A percentile compares a stretch with the other conserved stretches of the same genome.
These are phyloP conservation scores for Cryphonectria carpinicola DNA, from an alignment of 2,329 filamentous ascomycete genomes.

Conservation along the genomic window DNA sequence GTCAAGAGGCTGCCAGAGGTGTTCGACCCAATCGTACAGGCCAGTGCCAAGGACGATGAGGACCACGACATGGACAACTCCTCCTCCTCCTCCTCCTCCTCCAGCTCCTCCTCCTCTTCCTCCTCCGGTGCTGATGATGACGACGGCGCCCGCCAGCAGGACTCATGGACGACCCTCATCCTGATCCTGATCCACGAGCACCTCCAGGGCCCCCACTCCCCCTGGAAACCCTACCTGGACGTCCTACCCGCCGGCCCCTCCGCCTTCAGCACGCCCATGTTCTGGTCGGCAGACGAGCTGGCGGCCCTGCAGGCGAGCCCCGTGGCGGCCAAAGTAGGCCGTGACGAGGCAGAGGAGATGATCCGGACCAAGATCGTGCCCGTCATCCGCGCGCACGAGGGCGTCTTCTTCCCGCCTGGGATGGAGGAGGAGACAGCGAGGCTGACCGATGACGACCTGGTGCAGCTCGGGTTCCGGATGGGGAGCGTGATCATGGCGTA, in stretches of 20 bases:
- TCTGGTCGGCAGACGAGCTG: conserved; percentile 76
- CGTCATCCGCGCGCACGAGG: conserved; percentile 49
- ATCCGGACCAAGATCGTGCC: conserved; percentile 63
- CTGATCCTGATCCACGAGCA: conserved; percentile 81
- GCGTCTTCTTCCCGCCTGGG: conserved; percentile 49
- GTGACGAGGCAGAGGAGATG: conserved; percentile 68
- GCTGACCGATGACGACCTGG: conserved; percentile 49
- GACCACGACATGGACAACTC: conserved; percentile 38
- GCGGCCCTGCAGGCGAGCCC: conserved; percentile 75
- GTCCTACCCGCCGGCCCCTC: conserved; percentile 61
- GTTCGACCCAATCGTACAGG: conserved; percentile 42
- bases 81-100: conserved; percentile 40
- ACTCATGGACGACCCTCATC: conserved; percentile 66
- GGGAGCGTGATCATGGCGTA: conserved; percentile 92
- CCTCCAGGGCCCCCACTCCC: conserved; percentile 60
- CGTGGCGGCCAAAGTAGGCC: conserved; percentile 77
- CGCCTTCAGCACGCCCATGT: conserved; percentile 85
- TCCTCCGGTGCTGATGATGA: conserved; percentile 41
- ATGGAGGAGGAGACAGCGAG: conserved; percentile 30
- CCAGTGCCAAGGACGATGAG: conserved; percentile 35
- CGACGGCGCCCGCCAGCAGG: conserved; percentile 44
- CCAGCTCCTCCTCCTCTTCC: conserved; percentile 40
- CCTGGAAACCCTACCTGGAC: conserved; percentile 78
- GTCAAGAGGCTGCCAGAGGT: conserved; percentile 59
- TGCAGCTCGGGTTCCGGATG: conserved; percentile 72